Percentiles rank a stretch among this genome's conserved stretches.
Evolutionary conservation across 1,139 yeast genomes (phyloP).

Genomic region (Protomyces arabidopsidicola): DNA sequence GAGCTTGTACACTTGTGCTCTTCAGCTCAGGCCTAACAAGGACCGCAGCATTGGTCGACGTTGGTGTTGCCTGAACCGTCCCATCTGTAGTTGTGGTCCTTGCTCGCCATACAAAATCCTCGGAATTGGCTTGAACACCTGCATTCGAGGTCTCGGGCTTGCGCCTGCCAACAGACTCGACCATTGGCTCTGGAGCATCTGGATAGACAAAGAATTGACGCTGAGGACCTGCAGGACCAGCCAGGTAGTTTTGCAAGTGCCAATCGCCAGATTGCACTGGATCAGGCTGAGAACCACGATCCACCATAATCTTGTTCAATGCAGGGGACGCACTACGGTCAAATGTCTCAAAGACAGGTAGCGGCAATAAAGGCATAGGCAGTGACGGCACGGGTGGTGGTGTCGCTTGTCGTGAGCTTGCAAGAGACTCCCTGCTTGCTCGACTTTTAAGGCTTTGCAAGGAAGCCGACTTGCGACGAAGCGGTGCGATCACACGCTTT

Average conservation of each 20-base stretch:
- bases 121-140: not conserved
- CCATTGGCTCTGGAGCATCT: not conserved
- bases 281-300: not conserved
- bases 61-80: not conserved
- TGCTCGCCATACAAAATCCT: no score
- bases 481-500: not conserved
- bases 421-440: not conserved
- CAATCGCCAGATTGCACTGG: not conserved
- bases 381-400: not conserved
- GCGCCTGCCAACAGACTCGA: not conserved
- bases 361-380: not conserved
- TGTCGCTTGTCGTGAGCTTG: not conserved
- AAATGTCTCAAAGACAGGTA: not conserved
- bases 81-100: not conserved
- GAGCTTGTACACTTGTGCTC: not conserved
- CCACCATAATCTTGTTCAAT: not conserved
- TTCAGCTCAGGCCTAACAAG: not conserved
- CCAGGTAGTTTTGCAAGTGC: not conserved
- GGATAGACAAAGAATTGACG: not conserved
- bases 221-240: not conserved
- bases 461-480: not conserved
- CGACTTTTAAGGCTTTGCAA: not conserved
- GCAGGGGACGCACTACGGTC: not conserved
- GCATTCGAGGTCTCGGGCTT: not conserved
- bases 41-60: not conserved